These are phyloP conservation scores for Ophiostoma piceae DNA, from an alignment of 2,329 filamentous ascomycete genomes.

Conservation along the genomic window DNA sequence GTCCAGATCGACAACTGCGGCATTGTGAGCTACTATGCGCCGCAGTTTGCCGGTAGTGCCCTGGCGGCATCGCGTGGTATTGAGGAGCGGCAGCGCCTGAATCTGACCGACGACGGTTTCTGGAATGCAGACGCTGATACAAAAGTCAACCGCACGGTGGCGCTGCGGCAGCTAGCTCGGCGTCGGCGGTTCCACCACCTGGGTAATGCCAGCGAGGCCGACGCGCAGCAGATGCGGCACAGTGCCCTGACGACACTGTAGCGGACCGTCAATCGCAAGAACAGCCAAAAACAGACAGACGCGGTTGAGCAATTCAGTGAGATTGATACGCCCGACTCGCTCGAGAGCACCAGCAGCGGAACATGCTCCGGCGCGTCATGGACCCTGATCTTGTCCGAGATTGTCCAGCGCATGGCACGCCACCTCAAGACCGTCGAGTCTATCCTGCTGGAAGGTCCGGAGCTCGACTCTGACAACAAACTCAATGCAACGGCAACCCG, in stretches of 20 bases:
- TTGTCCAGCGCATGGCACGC: slow-evolving; percentile 38
- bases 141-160: slow-evolving; percentile 27
- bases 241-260: slow-evolving; percentile 34
- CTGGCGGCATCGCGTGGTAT: slow-evolving; percentile 31
- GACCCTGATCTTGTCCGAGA: slow-evolving; percentile 39
- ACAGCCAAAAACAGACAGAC: background rate
- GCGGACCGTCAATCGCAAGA: slow-evolving; percentile 27
- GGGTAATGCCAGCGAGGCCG: slow-evolving; percentile 31
- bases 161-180: slow-evolving; percentile 35
- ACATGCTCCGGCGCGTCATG: slow-evolving; percentile 43
- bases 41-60: slow-evolving; percentile 33
- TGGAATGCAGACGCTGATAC: slow-evolving; percentile 32
- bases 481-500: slow-evolving; percentile 30
- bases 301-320: background rate
- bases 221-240: slow-evolving; percentile 35
- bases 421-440: slow-evolving; percentile 34
- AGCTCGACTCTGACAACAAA: slow-evolving; percentile 21
- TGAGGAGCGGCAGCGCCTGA: slow-evolving; percentile 37
- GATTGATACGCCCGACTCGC: background rate
- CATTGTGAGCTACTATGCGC: slow-evolving; percentile 44
- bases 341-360: background rate
- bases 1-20: slow-evolving; percentile 40
- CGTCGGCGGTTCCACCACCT: slow-evolving; percentile 38
- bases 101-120: slow-evolving; percentile 39
- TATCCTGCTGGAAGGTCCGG: slow-evolving; percentile 27